Conservation (phyloP, 106 monocot genomes). For the Allium cepa region DNA sequence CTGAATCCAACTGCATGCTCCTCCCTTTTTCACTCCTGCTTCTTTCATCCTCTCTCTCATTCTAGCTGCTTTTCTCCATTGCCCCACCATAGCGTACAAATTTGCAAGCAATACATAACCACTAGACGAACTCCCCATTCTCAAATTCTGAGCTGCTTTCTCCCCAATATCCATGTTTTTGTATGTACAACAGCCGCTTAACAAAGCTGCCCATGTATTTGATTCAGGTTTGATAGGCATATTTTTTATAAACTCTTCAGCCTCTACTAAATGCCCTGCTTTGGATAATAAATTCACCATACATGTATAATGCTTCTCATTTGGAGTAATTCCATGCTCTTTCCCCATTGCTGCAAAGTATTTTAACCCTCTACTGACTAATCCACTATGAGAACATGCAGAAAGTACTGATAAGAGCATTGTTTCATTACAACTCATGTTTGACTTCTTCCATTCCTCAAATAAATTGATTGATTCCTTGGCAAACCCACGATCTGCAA, state of each 20-base stretch:
- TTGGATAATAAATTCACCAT: conserved; percentile 52
- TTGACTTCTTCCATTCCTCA: conserved; percentile 24
- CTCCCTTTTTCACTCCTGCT: conserved; percentile 35
- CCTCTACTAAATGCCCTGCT: conserved; percentile 39
- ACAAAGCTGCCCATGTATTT: conserved; percentile 43
- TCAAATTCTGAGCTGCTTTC: conserved; percentile 32
- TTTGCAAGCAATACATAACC: conserved; percentile 46
- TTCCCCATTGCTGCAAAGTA: conserved; percentile 52
- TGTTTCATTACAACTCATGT: conserved; percentile 23
- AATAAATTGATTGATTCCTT: conserved; percentile 40
- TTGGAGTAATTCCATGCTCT: conserved; percentile 27
- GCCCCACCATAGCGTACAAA: conserved; percentile 35
- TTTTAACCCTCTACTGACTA: conserved; percentile 35
- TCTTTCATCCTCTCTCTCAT: conserved; percentile 31
- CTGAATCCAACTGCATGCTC: conserved; percentile 50
- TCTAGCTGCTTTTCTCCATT: conserved; percentile 44
- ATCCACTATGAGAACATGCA: conserved; percentile 52
- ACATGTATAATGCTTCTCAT: conserved; percentile 41
- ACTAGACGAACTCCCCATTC: conserved; percentile 17
- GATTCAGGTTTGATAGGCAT: conserved; percentile 40
- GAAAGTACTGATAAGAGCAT: conserved; percentile 37
- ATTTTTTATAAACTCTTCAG: conserved; percentile 32
- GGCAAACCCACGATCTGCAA: conserved; percentile 50
- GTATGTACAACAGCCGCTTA: conserved; percentile 37
- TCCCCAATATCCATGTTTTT: conserved; percentile 34